Base-by-base conservation (phyloP, 2,329 filamentous ascomycete species). In the Didymella sp. region DNA sequence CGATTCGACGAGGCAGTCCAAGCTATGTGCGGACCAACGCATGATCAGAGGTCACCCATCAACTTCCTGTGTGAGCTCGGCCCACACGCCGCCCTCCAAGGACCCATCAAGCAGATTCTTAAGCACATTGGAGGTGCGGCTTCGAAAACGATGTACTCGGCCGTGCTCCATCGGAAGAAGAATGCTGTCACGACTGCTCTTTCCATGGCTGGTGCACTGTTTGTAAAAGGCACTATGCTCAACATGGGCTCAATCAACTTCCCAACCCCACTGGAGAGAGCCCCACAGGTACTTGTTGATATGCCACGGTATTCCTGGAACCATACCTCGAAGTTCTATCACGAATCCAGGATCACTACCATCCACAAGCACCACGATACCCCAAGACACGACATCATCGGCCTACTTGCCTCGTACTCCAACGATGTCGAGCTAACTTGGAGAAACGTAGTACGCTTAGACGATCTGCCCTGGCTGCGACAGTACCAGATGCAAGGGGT, bases 381-480 rank as follows among this genome's bases (percentile, higher is more conserved):
- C 17, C 44, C n/a, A 11, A 11, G 46, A 21, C 22, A 28, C 21
- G 35, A 28, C 35, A 49, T 49, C 35, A 54, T 41, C 38, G 38
- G 38, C 22, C 13, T n/a, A 7, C 38, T 60, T 21, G 57, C 56
- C n/a, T 47, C 54, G 7, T 62, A 71, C 71, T 31, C 70, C 67
- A 60, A 59, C 35, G 48, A 58, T n/a, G 28, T 52, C n/a, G 46
- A 30, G 7, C 35, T n/a, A 19, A 46, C 62, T 9, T 84, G 82
- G 82, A 73, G 81, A 15, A 80, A 81, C 44, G 69, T 80, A 17
- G 69, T 82, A 9, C 72, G 74, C 0, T 50, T 78, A 0, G 69
- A 77, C 9, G 74, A 78, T 4, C 69, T 72, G 1, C 78, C 79
- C 0, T 84, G 82, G 82, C 60, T 83, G 5, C 66, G 68, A 0